These are phyloP conservation scores for Lactarius sanguifluus DNA, from an alignment of 768 basidiomycete species.

Conservation along the genomic window DNA sequence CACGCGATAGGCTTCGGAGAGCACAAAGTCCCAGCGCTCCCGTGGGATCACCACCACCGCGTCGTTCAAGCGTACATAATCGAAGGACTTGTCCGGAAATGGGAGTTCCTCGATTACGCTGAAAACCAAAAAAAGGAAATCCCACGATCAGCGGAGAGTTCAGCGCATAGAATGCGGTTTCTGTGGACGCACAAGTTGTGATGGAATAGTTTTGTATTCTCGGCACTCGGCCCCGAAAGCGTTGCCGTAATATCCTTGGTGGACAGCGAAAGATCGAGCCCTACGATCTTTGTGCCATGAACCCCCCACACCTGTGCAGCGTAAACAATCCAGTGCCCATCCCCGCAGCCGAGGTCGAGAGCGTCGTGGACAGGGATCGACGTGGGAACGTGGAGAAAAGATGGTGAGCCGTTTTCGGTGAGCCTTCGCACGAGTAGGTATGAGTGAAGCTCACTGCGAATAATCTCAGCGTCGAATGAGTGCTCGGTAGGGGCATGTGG, in stretches of 20 bases:
- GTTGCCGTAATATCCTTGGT: constrained; percentile 23
- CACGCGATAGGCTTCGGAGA: constrained; percentile 63
- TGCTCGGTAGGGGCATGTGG: background rate
- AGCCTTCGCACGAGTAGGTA: constrained; percentile 54
- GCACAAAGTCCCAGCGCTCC: constrained; percentile 56
- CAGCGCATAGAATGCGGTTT: background rate
- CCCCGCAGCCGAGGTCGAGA: constrained; percentile 76
- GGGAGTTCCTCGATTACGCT: constrained; percentile 60
- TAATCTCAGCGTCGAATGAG: constrained; percentile 25
- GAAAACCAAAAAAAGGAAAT: constrained; percentile 5
- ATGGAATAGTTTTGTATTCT: constrained; percentile 53
- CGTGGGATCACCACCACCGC: constrained; percentile 60
- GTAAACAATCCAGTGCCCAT: constrained; percentile 64
- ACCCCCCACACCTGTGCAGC: constrained; percentile 63
- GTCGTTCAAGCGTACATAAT: constrained; percentile 73
- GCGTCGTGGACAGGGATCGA: constrained; percentile 52
- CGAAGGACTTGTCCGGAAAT: constrained; percentile 61
- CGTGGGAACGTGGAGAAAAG: constrained; percentile 53
- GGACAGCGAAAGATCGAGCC: constrained; percentile 59
- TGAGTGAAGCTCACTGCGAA: constrained; percentile 58
- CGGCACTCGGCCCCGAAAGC: constrained; percentile 23
- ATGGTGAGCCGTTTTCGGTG: constrained; percentile 51
- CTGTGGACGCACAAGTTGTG: constrained; percentile 63
- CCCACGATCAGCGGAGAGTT: constrained; percentile 12
- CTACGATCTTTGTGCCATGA: constrained; percentile 52